These are phyloP conservation scores for Sclerotinia borealis DNA, from an alignment of 2,329 filamentous ascomycete genomes.

Conservation along the genomic window DNA sequence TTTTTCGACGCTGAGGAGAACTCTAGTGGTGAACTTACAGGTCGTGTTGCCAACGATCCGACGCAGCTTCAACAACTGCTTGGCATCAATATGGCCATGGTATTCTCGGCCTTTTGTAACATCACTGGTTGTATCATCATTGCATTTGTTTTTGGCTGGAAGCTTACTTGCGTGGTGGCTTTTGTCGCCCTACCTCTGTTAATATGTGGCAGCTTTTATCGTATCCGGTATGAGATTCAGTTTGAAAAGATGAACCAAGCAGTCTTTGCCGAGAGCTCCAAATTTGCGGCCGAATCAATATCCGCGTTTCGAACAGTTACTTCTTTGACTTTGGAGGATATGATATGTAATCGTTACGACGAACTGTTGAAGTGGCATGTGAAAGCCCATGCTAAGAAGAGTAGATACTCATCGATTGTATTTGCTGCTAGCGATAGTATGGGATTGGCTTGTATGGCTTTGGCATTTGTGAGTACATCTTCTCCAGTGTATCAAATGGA, in stretches of 20 bases:
- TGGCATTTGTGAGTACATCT: constrained; percentile 47
- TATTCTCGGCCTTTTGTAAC: constrained; percentile 57
- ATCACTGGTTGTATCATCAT: constrained; percentile 60
- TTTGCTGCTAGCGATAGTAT: constrained; percentile 51
- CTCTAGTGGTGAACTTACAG: constrained; percentile 42
- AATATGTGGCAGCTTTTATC: constrained; percentile 39
- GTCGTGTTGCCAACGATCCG: constrained; percentile 42
- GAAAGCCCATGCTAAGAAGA: constrained; percentile 41
- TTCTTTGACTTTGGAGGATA: constrained; percentile 54
- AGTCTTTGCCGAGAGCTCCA: constrained; percentile 54
- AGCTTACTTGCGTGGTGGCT: constrained; percentile 61
- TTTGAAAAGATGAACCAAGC: constrained; percentile 52
- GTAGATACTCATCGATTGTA: constrained; percentile 42
- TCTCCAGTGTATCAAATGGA: neutral
- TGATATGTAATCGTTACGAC: constrained; percentile 46
- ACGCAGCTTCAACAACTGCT: constrained; percentile 45
- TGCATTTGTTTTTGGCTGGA: constrained; percentile 70
- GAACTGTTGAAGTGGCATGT: constrained; percentile 43
- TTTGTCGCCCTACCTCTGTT: constrained; percentile 52
- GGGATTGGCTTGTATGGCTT: constrained; percentile 50
- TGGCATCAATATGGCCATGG: constrained; percentile 46
- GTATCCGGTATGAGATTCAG: constrained; percentile 48
- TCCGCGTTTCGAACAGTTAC: constrained; percentile 57
- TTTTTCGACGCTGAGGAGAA: constrained; percentile 43
- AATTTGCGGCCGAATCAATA: constrained; percentile 58